These are phyloP conservation scores for Penicillium pancosmium DNA, from an alignment of 495 filamentous ascomycete genomes.

Conservation along the genomic window DNA sequence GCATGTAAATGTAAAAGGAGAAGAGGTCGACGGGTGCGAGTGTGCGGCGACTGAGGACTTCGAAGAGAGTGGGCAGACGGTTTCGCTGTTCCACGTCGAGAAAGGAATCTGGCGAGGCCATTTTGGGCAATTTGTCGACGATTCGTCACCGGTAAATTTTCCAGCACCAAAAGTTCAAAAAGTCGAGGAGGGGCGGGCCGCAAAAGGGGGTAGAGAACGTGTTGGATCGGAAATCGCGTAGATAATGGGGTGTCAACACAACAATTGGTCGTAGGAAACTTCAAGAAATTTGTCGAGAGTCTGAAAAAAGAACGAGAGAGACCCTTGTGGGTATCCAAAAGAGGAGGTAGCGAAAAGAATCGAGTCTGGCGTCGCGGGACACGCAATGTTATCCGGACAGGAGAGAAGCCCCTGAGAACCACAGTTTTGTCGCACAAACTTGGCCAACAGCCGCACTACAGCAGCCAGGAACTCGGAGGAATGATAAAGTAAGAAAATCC, in stretches of 20 bases:
- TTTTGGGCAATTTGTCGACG: slow-evolving; percentile 22
- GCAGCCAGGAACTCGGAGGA: slow-evolving; percentile 10
- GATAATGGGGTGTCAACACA: not conserved
- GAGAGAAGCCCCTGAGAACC: slow-evolving; percentile 11
- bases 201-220: slow-evolving; percentile 28
- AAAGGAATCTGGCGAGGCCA: slow-evolving; percentile 37
- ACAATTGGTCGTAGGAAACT: slow-evolving; percentile 7
- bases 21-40: slow-evolving; percentile 93
- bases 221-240: slow-evolving; percentile 9
- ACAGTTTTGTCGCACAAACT: slow-evolving; percentile 5
- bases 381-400: slow-evolving; percentile 15
- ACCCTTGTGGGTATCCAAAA: slow-evolving; percentile 9
- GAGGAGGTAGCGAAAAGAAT: slow-evolving; percentile 17
- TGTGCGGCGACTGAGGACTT: slow-evolving; percentile 89
- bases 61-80: slow-evolving; percentile 88
- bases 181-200: slow-evolving; percentile 18
- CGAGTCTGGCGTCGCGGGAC: slow-evolving; percentile 13
- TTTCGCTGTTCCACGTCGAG: slow-evolving; percentile 61
- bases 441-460: slow-evolving; percentile 14
- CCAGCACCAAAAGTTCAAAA: slow-evolving; percentile 26
- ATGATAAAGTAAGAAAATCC: slow-evolving; percentile 7
- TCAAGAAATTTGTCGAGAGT: slow-evolving; percentile 3
- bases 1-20: slow-evolving; percentile 99
- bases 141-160: slow-evolving; percentile 19
- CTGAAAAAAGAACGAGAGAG: slow-evolving; percentile 10